These are phyloP conservation scores for Cucumis hystrix DNA, from an alignment of 306 rosid species.

Conservation along the genomic window DNA sequence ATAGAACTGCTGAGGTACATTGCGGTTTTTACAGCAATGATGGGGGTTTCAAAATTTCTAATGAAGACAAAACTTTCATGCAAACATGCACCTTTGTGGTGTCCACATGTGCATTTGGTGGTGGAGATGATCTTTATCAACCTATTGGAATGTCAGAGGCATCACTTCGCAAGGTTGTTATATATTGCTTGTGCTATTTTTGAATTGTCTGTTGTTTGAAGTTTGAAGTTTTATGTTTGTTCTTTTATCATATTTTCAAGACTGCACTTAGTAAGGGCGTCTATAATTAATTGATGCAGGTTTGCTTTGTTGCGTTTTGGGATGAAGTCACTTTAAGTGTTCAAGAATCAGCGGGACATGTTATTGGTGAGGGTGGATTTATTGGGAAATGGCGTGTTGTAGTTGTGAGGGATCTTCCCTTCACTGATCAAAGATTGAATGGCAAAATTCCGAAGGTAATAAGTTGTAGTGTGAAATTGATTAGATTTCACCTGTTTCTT, in stretches of 20 bases:
- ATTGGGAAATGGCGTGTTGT: conserved; percentile 81
- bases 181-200: conserved; percentile 1
- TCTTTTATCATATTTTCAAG: neutral
- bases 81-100: conserved; percentile 57
- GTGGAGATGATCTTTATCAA: conserved; percentile 98
- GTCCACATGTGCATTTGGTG: conserved; percentile 97
- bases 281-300: conserved; percentile 43
- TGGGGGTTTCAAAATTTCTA: conserved; percentile 78
- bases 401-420: conserved; percentile 81
- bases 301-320: conserved; percentile 94
- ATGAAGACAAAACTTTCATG: conserved; percentile 57
- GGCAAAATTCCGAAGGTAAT: conserved; percentile 74
- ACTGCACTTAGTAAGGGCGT: conserved; percentile 5
- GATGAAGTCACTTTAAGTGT: conserved; percentile 76
- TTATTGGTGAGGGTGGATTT: conserved; percentile 49
- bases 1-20: conserved; percentile 42
- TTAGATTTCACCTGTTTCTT: neutral
- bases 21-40: conserved; percentile 70
- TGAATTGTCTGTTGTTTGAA: neutral
- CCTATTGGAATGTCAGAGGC: conserved; percentile 84
- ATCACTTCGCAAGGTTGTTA: conserved; percentile 53
- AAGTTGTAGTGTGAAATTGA: neutral
- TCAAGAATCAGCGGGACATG: conserved; percentile 45
- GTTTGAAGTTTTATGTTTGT: neutral
- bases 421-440: conserved; percentile 81